Evolutionary conservation across 257 asterid genomes (phyloP).

Genomic region (Nicotiana noctiflora): DNA sequence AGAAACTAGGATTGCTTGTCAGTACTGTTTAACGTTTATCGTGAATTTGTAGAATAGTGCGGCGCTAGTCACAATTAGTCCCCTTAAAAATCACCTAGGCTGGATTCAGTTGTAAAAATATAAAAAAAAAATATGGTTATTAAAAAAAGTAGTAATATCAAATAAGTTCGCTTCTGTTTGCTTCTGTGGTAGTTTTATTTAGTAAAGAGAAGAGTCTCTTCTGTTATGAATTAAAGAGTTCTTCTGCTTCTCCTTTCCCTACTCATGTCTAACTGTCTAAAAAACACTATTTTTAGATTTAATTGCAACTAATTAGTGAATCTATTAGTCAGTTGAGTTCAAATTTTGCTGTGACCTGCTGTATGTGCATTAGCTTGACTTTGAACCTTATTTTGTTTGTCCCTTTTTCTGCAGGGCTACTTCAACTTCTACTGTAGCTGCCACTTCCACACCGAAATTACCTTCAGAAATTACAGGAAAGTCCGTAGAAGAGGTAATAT

Average conservation of each 20-base stretch:
- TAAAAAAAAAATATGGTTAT: background rate
- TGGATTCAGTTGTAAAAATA: background rate
- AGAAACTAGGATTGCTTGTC: background rate
- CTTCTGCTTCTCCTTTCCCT: background rate
- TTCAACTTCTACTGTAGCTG: slow-evolving; percentile 38
- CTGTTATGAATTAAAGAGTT: background rate
- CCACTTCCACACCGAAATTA: slow-evolving; percentile 55
- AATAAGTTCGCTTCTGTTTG: background rate
- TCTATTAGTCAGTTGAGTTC: background rate
- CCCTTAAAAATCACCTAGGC: background rate
- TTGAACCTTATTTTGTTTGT: slow-evolving; percentile 14
- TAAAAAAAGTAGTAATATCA: background rate
- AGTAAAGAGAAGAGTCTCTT: background rate
- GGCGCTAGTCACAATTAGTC: background rate
- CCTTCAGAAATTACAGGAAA: slow-evolving; percentile 94
- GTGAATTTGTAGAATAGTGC: background rate
- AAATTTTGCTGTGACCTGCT: background rate
- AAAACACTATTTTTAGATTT: background rate
- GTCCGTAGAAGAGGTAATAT: slow-evolving; percentile 88
- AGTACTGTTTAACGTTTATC: background rate
- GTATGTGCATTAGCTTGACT: background rate
- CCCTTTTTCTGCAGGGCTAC: slow-evolving; percentile 46
- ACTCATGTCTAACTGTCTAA: background rate
- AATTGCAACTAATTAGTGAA: background rate
- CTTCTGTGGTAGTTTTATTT: background rate